phyloP scores from a whole-genome alignment of 192 early-diverging fungal species.

The Umbelopsis isabellina region DNA sequence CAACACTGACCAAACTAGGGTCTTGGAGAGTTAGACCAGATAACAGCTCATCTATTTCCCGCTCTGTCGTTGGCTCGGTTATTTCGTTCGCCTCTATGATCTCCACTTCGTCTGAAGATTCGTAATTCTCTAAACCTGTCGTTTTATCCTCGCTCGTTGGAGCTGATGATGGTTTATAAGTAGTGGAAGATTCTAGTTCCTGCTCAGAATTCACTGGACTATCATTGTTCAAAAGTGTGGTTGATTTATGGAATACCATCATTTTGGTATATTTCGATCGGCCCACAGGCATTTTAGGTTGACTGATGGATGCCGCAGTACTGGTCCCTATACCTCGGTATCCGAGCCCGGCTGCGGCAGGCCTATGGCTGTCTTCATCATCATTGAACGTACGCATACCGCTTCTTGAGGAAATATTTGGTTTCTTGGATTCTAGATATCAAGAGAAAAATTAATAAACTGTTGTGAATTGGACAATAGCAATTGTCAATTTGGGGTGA shows the following conservation, averaged over 20 bases:
- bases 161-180: not conserved
- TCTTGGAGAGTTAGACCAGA: not conserved
- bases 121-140: not conserved
- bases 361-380: not conserved
- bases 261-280: conserved; percentile 18
- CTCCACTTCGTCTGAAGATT: not conserved
- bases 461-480: too few relatives aligned
- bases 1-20: not conserved
- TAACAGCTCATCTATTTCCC: not conserved
- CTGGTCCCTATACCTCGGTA: not conserved
- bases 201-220: conserved; percentile 12
- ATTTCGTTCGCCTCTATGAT: not conserved
- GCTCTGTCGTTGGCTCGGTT: not conserved
- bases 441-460: too few relatives aligned
- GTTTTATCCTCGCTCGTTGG: not conserved
- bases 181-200: not conserved
- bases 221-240: not conserved
- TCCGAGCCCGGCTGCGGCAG: conserved; percentile 2
- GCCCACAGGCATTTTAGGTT: not conserved
- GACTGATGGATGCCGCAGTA: conserved; percentile 5
- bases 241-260: conserved; percentile 6
- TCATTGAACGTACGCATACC: not conserved
- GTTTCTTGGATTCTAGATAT: too few relatives aligned
- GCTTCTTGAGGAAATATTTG: too few relatives aligned
- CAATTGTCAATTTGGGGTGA: too few relatives aligned